Evolutionary conservation across 176 grass and related monocot species (phyloP), one percentile per base, ranked within the genome.

Genomic region (Lolium multiflorum): DNA sequence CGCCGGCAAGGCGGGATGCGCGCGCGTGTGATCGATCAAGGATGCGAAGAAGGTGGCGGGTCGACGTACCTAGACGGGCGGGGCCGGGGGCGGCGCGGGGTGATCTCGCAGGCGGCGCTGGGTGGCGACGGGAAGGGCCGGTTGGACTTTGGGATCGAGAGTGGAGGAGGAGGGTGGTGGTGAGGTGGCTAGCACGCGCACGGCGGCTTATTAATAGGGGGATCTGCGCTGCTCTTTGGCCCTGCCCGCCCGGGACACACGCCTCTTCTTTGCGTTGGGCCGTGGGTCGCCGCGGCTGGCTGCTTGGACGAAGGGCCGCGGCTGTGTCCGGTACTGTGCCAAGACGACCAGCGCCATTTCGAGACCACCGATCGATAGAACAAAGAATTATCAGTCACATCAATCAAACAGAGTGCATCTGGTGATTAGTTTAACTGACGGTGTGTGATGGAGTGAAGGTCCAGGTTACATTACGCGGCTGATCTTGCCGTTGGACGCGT

Each of bases 151-250:
- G 72, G 72, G 81, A 69, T 82, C 78, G 74, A 14, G 89, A 21
- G 64, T 0, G 64, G 46, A 20, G 35, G 6, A 20, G 17, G 38
- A 18, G 25, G 18, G 14, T 14, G 16, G 50, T 37, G 71, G 71
- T 52, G 72, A 75, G 72, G 72, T 75, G 72, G 47, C 72, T 4
- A 18, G 72, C 58, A 64, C 78, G 28, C 74, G 74, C 26, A 56
- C 74, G 74, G n/a, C 48, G 81, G 37, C 75, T 49, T 80, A 91
- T 91, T 91, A 91, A 91, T 87, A 88, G 81, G 61, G 38, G 38
- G 4, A 39, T 39, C 38, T 39, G 38, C 4, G 38, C 38, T 39
- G 38, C 38, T 39, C 38, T 39, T 24, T 76, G 70, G 43, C 87
- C 17, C 24, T 58, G n/a, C n/a, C n/a, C n/a, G 80, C 38, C 73